These are phyloP conservation scores for Candida ficus DNA, from an alignment of 805 yeast species.

Conservation along the genomic window DNA sequence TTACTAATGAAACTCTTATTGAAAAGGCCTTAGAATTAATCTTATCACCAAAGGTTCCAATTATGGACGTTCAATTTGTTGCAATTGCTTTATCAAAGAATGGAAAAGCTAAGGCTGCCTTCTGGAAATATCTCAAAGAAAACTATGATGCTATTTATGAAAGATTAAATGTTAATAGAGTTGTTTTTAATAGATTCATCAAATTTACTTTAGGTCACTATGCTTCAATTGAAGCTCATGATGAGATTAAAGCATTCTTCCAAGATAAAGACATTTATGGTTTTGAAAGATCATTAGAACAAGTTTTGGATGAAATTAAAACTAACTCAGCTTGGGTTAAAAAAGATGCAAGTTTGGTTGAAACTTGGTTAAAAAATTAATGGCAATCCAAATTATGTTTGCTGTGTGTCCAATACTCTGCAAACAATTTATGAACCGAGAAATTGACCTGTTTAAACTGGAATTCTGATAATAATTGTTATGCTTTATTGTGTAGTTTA, in stretches of 20 bases:
- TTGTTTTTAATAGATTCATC: slow-evolving; percentile 75
- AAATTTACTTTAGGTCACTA: slow-evolving; percentile 54
- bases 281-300: slow-evolving; percentile 58
- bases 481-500: no score
- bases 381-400: no score
- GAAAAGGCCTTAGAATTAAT: slow-evolving; percentile 49
- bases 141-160: slow-evolving; percentile 68
- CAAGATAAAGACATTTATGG: slow-evolving; percentile 49
- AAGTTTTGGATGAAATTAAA: slow-evolving; percentile 52
- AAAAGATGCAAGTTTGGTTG: slow-evolving; percentile 47
- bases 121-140: slow-evolving; percentile 65
- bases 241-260: slow-evolving; percentile 46
- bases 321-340: slow-evolving; percentile 53
- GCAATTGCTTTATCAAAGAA: slow-evolving; percentile 63
- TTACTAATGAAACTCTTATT: slow-evolving; percentile 44
- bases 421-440: no score
- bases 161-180: slow-evolving; percentile 69
- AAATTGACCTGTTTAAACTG: no score
- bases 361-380: slow-evolving; percentile 37
- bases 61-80: slow-evolving; percentile 74
- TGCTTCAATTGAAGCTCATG: slow-evolving; percentile 47
- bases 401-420: no score
- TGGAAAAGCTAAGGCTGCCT: slow-evolving; percentile 53
- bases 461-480: no score
- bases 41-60: slow-evolving; percentile 50